phyloP scores from a whole-genome alignment of 352 stramenopile species.

The Phytophthora fragariaefolia region DNA sequence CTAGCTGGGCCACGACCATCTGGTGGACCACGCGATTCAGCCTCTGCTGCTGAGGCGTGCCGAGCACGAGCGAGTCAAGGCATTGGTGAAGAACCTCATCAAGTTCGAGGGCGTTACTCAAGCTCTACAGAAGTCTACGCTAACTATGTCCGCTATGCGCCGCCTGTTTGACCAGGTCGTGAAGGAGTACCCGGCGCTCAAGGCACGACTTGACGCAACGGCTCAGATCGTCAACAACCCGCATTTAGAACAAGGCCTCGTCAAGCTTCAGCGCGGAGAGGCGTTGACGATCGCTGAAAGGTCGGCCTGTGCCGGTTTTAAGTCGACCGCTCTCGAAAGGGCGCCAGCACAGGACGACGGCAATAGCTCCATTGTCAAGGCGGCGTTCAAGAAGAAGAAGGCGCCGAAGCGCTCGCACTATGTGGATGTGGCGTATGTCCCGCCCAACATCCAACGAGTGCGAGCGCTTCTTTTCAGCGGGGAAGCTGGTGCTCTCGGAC shows the following conservation, averaged over 20 bases:
- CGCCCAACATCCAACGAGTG: no score
- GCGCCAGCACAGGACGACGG: not conserved
- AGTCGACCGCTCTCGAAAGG: not conserved
- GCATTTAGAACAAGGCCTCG: not conserved
- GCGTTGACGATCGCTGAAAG: not conserved
- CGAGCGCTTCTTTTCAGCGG: no score
- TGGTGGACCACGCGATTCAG: not conserved
- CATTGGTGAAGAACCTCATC: not conserved
- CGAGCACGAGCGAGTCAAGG: not conserved
- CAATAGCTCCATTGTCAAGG: not conserved
- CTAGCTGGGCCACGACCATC: not conserved
- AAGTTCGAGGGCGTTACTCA: not conserved
- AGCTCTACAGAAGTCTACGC: not conserved
- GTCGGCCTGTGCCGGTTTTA: constrained; percentile 3
- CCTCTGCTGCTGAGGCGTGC: not conserved
- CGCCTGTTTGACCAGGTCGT: not conserved
- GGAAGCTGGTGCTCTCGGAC: not conserved
- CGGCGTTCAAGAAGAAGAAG: not conserved
- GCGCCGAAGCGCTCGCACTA: not conserved
- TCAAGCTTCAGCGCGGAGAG: constrained; percentile 1
- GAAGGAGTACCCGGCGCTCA: constrained; percentile 8
- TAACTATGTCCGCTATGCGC: not conserved
- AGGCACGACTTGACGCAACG: not conserved
- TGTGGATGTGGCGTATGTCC: not conserved
- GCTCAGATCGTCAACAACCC: not conserved